A percentile compares a stretch with the other conserved stretches of the same genome.
Evolutionary conservation across 2,329 filamentous ascomycete genomes (phyloP).

Genomic region (Nectriaceae sp.): DNA sequence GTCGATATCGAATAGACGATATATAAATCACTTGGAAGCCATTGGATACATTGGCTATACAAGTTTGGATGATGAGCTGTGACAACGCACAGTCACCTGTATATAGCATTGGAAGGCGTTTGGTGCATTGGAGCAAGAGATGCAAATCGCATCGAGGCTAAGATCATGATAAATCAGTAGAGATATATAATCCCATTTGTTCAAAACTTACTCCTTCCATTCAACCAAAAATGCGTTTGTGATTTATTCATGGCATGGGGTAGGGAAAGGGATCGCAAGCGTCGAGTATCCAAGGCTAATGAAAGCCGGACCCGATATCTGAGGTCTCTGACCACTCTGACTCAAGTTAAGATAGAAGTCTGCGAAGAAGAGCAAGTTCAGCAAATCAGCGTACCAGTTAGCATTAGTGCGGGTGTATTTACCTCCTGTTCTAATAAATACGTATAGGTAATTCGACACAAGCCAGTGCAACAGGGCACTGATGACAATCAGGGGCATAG

Average conservation of each 20-base stretch:
- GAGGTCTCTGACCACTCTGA: too few species aligned
- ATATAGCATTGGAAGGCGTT: slow-evolving; percentile 33
- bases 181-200: slow-evolving; percentile 32
- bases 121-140: slow-evolving; percentile 23
- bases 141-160: slow-evolving; percentile 25
- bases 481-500: slow-evolving; percentile 18
- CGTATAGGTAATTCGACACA: background rate
- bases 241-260: background rate
- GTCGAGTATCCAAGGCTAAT: too few species aligned
- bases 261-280: too few species aligned
- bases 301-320: too few species aligned
- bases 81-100: slow-evolving; percentile 27
- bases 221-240: background rate
- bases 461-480: background rate
- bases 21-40: slow-evolving; percentile 1
- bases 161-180: slow-evolving; percentile 26
- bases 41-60: slow-evolving; percentile 5
- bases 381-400: too few species aligned
- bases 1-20: slow-evolving; percentile 6
- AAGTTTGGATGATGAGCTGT: slow-evolving; percentile 13
- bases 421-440: background rate
- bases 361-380: too few species aligned
- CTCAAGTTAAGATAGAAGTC: too few species aligned
- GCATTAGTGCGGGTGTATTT: too few species aligned
- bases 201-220: background rate